Base-by-base conservation (phyloP, 495 filamentous ascomycete genomes). In the Penicillium maclennaniae region DNA sequence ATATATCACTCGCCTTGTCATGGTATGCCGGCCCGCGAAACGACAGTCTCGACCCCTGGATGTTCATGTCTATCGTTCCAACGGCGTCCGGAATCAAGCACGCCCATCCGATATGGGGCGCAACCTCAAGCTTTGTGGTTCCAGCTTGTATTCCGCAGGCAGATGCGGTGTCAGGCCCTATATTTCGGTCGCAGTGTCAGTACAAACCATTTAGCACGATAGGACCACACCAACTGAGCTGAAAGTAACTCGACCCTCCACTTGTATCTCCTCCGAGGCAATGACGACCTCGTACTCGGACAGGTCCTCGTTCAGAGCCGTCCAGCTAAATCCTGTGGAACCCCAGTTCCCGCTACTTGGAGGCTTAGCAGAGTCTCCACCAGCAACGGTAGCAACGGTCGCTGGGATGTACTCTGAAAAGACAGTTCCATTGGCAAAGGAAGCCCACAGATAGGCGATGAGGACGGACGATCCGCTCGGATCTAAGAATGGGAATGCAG, bases 11-110 rank as follows among this genome's bases (percentile, higher is more conserved):
- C 25, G 70, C 69, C 59, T 73, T 70, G 45, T 77, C 74, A 53
- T 74, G 70, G 52, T 74, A 77, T 19, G 60, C 73, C 16, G 59
- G 45, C 1, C 74, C 73, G 17, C 55, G 58, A 47, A 76, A 77
- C 16, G 26, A 39, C 9, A 76, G 12, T 27, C 23, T 20, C 10
- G 55, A 56, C 0, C 68, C 71, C 20, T 51, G 45, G 0, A 76
- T 56, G 0, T 9, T 50, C 27, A 75, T 38, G 37, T 71, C 66
- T 0, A 70, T 69, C 4, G 16, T 51, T 1, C 56, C 69, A 7
- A 52, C 48, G 1, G 67, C 65, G 37, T 69, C 70, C 1, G 73
- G 69, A 1, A 72, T 43, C 2, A 72, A 53, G 40, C 59, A 67
- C 3, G 61, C 62, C 74, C 73, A 76, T 8, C 71, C 69, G 6